Evolutionary conservation across 2,329 filamentous ascomycete genomes (phyloP).

Genomic region (Penicillium sp.): DNA sequence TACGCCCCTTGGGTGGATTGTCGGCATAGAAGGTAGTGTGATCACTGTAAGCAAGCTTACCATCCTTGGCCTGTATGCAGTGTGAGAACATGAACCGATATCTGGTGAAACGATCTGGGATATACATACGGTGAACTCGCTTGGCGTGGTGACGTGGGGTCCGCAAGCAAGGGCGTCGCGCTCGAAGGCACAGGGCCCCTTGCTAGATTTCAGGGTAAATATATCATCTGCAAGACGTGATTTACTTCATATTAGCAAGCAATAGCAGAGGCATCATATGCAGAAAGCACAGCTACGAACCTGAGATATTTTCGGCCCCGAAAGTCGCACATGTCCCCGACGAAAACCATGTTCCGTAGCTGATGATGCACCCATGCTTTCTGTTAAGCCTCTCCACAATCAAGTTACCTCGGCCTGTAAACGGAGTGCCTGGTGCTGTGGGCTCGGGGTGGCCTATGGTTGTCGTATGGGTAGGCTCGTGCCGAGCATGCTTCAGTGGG

Average conservation of each 20-base stretch:
- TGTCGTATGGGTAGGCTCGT: constrained; percentile 40
- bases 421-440: constrained; percentile 42
- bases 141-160: constrained; percentile 27
- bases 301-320: constrained; percentile 28
- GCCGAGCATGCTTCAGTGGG: constrained; percentile 55
- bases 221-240: constrained; percentile 20
- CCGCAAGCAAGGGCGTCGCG: constrained; percentile 58
- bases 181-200: constrained; percentile 59
- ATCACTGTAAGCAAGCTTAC: constrained; percentile 34
- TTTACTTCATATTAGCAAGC: neutral
- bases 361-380: constrained; percentile 64
- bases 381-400: constrained; percentile 49
- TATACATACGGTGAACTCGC: constrained; percentile 34
- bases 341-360: constrained; percentile 65
- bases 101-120: neutral
- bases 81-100: neutral
- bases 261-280: neutral
- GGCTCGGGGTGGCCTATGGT: constrained; percentile 31
- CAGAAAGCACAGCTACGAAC: constrained; percentile 21
- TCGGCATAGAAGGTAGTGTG: constrained; percentile 42
- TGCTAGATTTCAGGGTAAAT: constrained; percentile 60
- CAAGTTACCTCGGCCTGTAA: constrained; percentile 61
- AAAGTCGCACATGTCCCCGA: constrained; percentile 67
- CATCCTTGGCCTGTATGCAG: constrained; percentile 30
- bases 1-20: constrained; percentile 37